Evolutionary conservation across 2,329 filamentous ascomycete genomes (phyloP).

Genomic region (Talaromyces verruculosus): DNA sequence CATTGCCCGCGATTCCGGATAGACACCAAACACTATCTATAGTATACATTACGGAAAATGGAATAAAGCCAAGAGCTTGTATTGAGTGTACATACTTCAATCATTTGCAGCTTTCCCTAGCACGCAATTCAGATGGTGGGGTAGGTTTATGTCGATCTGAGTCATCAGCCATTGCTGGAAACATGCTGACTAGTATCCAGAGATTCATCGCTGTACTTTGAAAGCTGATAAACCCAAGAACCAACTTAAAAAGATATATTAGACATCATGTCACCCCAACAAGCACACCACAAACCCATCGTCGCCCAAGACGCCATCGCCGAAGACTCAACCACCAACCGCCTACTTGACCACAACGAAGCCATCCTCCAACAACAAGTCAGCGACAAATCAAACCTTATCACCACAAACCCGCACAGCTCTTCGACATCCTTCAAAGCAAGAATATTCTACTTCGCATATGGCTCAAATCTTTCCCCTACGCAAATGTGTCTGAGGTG

Average conservation of each 20-base stretch:
- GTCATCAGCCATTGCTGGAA: not conserved
- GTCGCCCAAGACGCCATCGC: slow-evolving; percentile 12
- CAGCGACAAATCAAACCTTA: not conserved
- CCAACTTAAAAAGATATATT: no score
- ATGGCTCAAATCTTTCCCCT: slow-evolving; percentile 46
- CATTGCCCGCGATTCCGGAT: not conserved
- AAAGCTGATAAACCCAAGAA: not conserved
- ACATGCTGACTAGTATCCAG: not conserved
- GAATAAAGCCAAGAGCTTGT: not conserved
- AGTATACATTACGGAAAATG: not conserved
- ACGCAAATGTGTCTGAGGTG: slow-evolving; percentile 44
- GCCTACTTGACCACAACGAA: not conserved
- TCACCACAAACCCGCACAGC: not conserved
- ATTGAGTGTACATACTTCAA: not conserved
- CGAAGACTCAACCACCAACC: slow-evolving; percentile 9
- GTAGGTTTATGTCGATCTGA: not conserved
- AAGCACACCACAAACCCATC: not conserved
- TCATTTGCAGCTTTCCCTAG: not conserved
- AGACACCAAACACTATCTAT: not conserved
- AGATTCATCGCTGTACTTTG: not conserved
- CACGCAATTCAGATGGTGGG: not conserved
- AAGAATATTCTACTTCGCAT: slow-evolving; percentile 44
- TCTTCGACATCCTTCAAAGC: no score
- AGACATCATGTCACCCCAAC: not conserved
- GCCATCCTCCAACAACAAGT: slow-evolving; percentile 27